Base-by-base conservation (phyloP, 177 flowering plant genomes). In the Vitis hybrid region DNA sequence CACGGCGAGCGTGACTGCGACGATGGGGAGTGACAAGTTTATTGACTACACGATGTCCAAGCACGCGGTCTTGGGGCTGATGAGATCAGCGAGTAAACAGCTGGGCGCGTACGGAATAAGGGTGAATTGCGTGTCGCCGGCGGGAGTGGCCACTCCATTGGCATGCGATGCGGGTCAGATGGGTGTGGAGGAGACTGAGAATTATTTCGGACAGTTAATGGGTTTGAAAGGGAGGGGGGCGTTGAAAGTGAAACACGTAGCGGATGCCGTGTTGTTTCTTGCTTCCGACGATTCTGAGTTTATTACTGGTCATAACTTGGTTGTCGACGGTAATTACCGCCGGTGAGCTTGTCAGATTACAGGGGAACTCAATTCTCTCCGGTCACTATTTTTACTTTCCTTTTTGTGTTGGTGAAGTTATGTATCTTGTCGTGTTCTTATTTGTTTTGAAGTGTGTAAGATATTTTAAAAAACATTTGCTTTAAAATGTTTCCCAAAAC, bases 91-190 rank as follows among this genome's bases (percentile, higher is more conserved):
- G 11, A 75, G 81, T 48, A 7, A 11, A 26, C 81, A 75, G 75
- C 75, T 88, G 0, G 92, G 87, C 10, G 70, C 10, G 75, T 62
- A 75, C 19, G 90, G 90, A 45, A 80, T 88, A 0, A 63, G 92
- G 17, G 90, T 87, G 62, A 88, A 88, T 65, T 67, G 86, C 64
- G 84, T 85, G n/a, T 85, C 90, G 17, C 92, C 90, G 14, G 59
- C n/a, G 0, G 82, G 57, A 48, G 52, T 87, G 51, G 84, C 76
- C 23, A 88, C 90, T 40, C 86, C 89, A 40, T 0, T 79, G 74
- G 0, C 49, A 56, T 62, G 72, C 57, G 10, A 18, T 12, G 19
- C 17, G 18, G 3, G 6, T 4, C 66, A 58, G 50, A 49, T 50
- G 79, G 54, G 26, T 2, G 18, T 1, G 32, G 83, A 72, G 67